A percentile compares a stretch with the other conserved stretches of the same genome.
phyloP scores from a whole-genome alignment of 176 grass and related monocot species.

The Oryza glumipatula region DNA sequence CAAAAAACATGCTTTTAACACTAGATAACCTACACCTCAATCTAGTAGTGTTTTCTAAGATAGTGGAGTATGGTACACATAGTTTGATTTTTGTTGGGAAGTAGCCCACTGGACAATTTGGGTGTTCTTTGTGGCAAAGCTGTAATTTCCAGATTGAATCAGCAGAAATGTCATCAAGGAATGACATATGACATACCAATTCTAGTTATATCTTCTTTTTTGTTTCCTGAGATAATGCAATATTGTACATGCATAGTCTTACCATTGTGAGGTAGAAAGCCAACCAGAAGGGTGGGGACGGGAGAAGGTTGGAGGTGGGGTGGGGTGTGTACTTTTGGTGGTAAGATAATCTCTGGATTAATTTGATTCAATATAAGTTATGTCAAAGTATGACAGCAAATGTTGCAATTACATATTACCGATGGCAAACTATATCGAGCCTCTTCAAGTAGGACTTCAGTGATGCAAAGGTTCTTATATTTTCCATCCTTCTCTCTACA shows the following conservation, averaged over 20 bases:
- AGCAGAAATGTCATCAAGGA: background rate
- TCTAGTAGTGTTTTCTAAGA: background rate
- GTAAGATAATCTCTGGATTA: background rate
- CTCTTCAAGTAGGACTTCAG: background rate
- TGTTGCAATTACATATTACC: background rate
- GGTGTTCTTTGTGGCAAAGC: background rate
- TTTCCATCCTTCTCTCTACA: background rate
- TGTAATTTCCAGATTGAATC: background rate
- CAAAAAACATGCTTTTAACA: background rate
- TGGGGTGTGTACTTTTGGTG: background rate
- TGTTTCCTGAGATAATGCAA: background rate
- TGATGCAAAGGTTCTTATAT: background rate
- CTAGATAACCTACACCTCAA: background rate
- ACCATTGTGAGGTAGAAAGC: background rate
- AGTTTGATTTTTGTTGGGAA: background rate
- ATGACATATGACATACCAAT: background rate
- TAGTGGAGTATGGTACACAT: background rate
- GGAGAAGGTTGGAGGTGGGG: background rate
- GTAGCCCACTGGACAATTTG: background rate
- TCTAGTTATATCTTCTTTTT: background rate
- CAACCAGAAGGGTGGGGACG: background rate
- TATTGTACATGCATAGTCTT: background rate
- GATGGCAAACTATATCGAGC: background rate
- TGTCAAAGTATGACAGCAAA: background rate
- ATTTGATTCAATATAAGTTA: background rate